A percentile compares a stretch with the other conserved stretches of the same genome.
Conservation (phyloP, 2,329 filamentous ascomycete genomes). For the Graphilbum fragrans region DNA sequence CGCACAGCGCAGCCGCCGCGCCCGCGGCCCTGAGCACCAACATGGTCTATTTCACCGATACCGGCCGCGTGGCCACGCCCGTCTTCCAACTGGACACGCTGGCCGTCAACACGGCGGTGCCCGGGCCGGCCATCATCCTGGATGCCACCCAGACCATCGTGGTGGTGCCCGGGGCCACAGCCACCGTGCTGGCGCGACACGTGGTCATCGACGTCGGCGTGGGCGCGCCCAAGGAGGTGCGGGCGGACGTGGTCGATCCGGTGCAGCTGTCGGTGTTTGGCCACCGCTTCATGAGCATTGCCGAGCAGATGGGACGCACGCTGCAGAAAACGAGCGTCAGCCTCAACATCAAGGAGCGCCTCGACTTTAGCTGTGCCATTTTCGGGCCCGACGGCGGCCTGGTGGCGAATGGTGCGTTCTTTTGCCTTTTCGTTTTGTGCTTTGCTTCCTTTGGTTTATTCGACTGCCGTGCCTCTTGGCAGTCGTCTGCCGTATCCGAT, state of each 20-base stretch:
- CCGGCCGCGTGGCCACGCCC: constrained; percentile 34
- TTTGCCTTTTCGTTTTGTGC: too few relatives aligned
- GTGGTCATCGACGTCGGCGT: constrained; percentile 64
- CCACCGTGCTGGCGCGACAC: constrained; percentile 53
- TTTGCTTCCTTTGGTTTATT: too few relatives aligned
- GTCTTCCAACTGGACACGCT: constrained; percentile 57
- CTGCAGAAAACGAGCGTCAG: constrained; percentile 71
- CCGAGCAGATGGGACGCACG: constrained; percentile 52
- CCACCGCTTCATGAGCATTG: constrained; percentile 66
- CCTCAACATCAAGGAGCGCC: constrained; percentile 69
- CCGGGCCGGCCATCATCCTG: constrained; percentile 53
- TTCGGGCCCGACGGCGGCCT: constrained; percentile 65
- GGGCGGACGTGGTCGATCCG: constrained; percentile 48
- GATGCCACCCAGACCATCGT: constrained; percentile 61
- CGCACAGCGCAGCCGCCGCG: constrained; percentile 44
- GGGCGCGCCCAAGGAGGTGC: constrained; percentile 18
- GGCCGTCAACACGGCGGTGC: constrained; percentile 38
- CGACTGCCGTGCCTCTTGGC: too few relatives aligned
- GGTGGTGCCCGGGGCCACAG: constrained; percentile 50
- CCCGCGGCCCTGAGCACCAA: too few relatives aligned
- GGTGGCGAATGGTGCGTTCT: constrained; percentile 68
- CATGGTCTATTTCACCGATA: constrained; percentile 57
- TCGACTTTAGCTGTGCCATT: constrained; percentile 72
- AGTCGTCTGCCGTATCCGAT: too few relatives aligned
- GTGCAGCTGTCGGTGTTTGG: constrained; percentile 70